Evolutionary conservation across 441 rosid genomes (phyloP).

Genomic region (Gossypium trilobum): DNA sequence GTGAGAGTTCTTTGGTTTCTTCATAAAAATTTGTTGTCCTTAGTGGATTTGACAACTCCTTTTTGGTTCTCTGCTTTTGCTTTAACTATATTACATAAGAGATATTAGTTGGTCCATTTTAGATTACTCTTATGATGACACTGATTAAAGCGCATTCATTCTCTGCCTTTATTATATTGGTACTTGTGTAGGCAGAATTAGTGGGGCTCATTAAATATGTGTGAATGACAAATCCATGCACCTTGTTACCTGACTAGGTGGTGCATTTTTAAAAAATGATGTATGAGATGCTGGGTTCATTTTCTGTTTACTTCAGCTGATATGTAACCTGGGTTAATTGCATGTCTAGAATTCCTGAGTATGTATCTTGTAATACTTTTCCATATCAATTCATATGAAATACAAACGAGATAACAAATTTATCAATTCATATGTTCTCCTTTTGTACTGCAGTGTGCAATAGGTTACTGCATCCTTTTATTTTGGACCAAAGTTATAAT

Average conservation of each 20-base stretch:
- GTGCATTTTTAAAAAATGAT: neutral
- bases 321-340: neutral
- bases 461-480: neutral
- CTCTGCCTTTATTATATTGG: neutral
- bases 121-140: slow-evolving; percentile 6
- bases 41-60: slow-evolving; percentile 8
- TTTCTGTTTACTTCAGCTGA: neutral
- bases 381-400: neutral
- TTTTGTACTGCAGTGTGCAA: neutral
- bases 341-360: neutral
- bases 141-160: slow-evolving; percentile 1
- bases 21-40: slow-evolving; percentile 19
- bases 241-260: slow-evolving; percentile 5
- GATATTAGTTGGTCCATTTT: neutral
- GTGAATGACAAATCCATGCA: neutral
- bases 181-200: neutral
- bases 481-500: neutral
- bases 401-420: neutral
- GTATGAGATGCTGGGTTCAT: neutral
- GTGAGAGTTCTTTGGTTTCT: slow-evolving; percentile 74
- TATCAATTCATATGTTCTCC: neutral
- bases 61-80: slow-evolving; percentile 2
- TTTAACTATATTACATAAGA: neutral
- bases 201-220: neutral
- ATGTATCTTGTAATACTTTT: slow-evolving; percentile 3